These are phyloP conservation scores for Triticum monococcum DNA, from an alignment of 176 grass and related monocot genomes.

Conservation along the genomic window DNA sequence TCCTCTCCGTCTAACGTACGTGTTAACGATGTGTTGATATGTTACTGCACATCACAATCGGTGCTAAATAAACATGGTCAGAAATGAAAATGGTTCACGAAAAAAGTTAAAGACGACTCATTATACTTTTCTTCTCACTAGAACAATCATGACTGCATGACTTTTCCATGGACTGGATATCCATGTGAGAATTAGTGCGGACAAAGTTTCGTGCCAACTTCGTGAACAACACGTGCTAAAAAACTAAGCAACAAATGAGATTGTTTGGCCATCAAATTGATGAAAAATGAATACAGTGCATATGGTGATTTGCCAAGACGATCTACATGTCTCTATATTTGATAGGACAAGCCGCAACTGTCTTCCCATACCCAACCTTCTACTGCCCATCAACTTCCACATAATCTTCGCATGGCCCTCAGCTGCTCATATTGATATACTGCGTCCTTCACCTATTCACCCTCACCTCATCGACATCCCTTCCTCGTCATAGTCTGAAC, in stretches of 20 bases:
- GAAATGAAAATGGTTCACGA: background rate
- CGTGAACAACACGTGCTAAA: background rate
- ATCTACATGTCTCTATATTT: background rate
- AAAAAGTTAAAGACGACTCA: background rate
- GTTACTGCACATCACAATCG: too few species aligned
- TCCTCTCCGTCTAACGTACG: too few species aligned
- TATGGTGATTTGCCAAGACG: background rate
- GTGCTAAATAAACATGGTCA: too few species aligned
- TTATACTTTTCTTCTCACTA: background rate
- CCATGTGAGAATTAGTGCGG: background rate
- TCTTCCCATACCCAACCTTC: too few species aligned
- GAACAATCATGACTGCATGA: background rate
- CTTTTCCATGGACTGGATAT: background rate
- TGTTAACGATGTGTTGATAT: too few species aligned
- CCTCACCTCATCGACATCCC: too few species aligned
- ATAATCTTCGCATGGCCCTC: background rate
- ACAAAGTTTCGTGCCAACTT: background rate
- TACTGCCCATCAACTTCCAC: too few species aligned
- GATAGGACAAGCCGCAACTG: background rate
- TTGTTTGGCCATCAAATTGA: background rate
- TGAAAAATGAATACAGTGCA: background rate
- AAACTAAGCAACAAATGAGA: background rate
- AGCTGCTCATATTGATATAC: too few species aligned
- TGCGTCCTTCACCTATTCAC: too few species aligned
- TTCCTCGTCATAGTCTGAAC: too few species aligned